phyloP scores from a whole-genome alignment of 2,329 filamentous ascomycete species.

The Dactylella cylindrospora region DNA sequence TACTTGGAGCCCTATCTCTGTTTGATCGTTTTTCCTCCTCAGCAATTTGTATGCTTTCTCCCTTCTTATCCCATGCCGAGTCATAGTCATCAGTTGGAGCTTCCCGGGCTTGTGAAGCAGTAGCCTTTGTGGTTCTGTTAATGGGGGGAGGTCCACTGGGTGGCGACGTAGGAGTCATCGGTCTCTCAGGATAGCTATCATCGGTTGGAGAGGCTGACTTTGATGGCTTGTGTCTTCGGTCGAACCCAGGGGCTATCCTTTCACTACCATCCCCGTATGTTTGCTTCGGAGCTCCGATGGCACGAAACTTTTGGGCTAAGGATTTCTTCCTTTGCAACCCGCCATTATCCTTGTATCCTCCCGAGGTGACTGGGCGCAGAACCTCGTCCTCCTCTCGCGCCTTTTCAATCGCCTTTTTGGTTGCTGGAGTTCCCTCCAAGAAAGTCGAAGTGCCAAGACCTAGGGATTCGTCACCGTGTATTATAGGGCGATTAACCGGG shows the following conservation, averaged over 20 bases:
- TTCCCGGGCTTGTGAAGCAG: constrained; percentile 61
- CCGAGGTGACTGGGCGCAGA: constrained; percentile 46
- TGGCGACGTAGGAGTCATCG: constrained; percentile 49
- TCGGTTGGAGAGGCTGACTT: constrained; percentile 44
- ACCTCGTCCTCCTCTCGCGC: constrained; percentile 54
- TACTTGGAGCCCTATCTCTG: constrained; percentile 46
- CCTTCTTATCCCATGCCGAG: constrained; percentile 66
- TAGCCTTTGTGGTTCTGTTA: constrained; percentile 51
- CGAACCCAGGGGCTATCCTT: constrained; percentile 36
- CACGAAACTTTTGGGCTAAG: constrained; percentile 84
- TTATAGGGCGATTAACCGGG: constrained; percentile 56
- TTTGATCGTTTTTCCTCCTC: constrained; percentile 53
- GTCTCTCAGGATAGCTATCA: constrained; percentile 45
- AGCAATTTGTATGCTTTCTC: constrained; percentile 57
- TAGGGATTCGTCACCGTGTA: constrained; percentile 80
- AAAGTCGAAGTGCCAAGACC: constrained; percentile 94
- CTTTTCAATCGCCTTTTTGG: constrained; percentile 68
- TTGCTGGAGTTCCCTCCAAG: constrained; percentile 87
- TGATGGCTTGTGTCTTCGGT: constrained; percentile 44
- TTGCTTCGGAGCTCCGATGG: constrained; percentile 50
- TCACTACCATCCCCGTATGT: constrained; percentile 12
- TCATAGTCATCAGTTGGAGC: constrained; percentile 84
- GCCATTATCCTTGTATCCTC: constrained; percentile 51
- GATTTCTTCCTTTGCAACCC: constrained; percentile 90
- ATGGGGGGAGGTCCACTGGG: constrained; percentile 49